A percentile compares a stretch with the other conserved stretches of the same genome.
Evolutionary conservation across 129 eudicot genomes (phyloP).

Genomic region (Deinandra increscens): DNA sequence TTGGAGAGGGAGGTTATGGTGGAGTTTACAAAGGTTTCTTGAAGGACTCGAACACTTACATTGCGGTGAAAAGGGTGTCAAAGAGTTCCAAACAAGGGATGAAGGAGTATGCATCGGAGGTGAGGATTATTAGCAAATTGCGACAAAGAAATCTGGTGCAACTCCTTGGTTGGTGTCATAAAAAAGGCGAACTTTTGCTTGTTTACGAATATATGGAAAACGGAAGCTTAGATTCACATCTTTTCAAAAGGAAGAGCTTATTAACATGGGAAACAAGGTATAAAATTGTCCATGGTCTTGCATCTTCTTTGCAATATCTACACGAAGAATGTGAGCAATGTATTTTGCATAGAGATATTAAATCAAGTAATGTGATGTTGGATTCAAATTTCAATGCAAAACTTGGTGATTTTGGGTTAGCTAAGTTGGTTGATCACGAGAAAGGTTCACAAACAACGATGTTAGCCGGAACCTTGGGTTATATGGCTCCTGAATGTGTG

Average conservation of each 20-base stretch:
- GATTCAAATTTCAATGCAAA: conserved; percentile 48
- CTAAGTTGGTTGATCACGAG: background rate
- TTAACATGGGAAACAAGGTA: background rate
- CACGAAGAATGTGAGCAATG: conserved; percentile 31
- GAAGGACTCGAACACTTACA: background rate
- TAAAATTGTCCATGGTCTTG: background rate
- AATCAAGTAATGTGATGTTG: conserved; percentile 57
- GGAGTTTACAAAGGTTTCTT: background rate
- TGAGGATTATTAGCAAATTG: background rate
- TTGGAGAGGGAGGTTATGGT: background rate
- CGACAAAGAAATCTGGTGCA: background rate
- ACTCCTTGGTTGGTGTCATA: background rate
- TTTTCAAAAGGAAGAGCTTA: background rate
- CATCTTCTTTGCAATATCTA: too few species aligned
- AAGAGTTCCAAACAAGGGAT: conserved; percentile 1
- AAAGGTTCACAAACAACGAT: too few species aligned
- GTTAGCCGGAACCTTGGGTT: too few species aligned
- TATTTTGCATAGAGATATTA: conserved; percentile 46
- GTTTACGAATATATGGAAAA: background rate
- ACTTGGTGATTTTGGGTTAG: conserved; percentile 42
- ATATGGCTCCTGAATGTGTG: too few species aligned
- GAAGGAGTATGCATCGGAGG: background rate
- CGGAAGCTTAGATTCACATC: background rate
- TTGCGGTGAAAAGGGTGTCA: background rate
- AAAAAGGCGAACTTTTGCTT: background rate